Evolutionary conservation across 2,329 filamentous ascomycete species (phyloP), one percentile per base, ranked within the genome.

Genomic region (Cytospora schulzeri): DNA sequence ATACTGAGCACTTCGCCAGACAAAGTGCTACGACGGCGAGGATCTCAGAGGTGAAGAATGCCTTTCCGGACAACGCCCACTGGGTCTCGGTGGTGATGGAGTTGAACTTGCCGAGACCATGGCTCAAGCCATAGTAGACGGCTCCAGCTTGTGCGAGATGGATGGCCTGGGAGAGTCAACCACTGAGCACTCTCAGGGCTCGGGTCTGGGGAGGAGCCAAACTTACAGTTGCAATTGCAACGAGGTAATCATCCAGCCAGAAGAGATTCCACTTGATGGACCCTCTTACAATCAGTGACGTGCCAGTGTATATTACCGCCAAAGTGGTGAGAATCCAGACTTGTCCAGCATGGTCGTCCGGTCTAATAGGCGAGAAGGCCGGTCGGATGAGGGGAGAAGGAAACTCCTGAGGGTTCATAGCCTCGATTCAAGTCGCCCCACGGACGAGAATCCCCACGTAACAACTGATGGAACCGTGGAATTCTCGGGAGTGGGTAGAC

Each of bases 1-100:
- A 60, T 9, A 69, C 52, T 4, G 68, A 70, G 50, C 68, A 70
- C 55, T 70, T 70, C 1, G 68, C 59, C 2, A 70, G 60, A 9
- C 60, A 26, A 15, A 70, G 22, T 12, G 60, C 57, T 6, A 69
- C 29, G 14, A 69, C 31, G 6, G 53, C 55, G 5, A 68, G 31
- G 3, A 67, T 17, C 4, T 66, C 52, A 17, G 66, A 54, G 1
- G 65, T 64, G 14, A 68, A 50, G 24, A 64, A 63, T n/a, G 61
- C 63, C 53, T 35, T 65, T 24, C 45, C 33, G n/a, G 58, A 45
- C 19, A 38, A 8, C 2, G 58, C 52, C 28, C 58, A 60, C 24
- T 53, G 58, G 9, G 17, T 2, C 26, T 45, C 50, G 31, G 19
- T 17, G 3, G 58, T 45, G 12, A 60, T 60, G 24, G 35, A 33